phyloP scores from a whole-genome alignment of 225 moss, liverwort and hornwort species.

The Lunularia cruciata region DNA sequence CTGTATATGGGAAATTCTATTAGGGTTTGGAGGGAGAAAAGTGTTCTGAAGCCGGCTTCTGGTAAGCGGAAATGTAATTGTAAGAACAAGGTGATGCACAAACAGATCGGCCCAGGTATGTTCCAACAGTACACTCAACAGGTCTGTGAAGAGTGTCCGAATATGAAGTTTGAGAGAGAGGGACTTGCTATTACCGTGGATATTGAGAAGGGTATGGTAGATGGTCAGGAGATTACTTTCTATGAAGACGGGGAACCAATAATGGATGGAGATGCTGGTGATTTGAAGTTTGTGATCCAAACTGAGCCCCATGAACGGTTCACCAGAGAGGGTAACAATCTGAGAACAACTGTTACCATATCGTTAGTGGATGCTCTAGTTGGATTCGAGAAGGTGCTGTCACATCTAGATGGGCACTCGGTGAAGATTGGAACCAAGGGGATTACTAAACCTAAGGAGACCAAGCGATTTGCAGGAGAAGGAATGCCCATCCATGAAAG shows the following conservation, averaged over 20 bases:
- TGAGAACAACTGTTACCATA: slow-evolving; percentile 64
- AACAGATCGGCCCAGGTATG: slow-evolving; percentile 93
- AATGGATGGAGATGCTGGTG: slow-evolving; percentile 86
- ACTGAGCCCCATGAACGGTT: slow-evolving; percentile 58
- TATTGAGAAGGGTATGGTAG: slow-evolving; percentile 84
- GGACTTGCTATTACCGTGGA: slow-evolving; percentile 67
- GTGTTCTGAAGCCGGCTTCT: slow-evolving; percentile 77
- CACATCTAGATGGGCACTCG: slow-evolving; percentile 78
- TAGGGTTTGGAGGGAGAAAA: slow-evolving; percentile 95
- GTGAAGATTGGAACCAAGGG: slow-evolving; percentile 66
- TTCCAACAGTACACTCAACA: slow-evolving; percentile 97
- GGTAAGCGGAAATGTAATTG: slow-evolving; percentile 96
- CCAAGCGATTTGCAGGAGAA: slow-evolving; percentile 62
- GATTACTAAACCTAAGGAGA: slow-evolving; percentile 79
- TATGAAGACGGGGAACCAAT: slow-evolving; percentile 93
- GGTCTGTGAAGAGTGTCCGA: slow-evolving; percentile 93
- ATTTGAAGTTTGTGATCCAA: slow-evolving; percentile 75
- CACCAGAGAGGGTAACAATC: slow-evolving; percentile 63
- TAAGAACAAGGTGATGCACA: slow-evolving; percentile 82
- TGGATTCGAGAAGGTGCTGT: slow-evolving; percentile 70
- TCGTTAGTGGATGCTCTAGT: slow-evolving; percentile 78
- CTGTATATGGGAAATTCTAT: slow-evolving; percentile 71
- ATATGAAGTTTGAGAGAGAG: slow-evolving; percentile 94
- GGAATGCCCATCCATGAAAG: slow-evolving; percentile 92
- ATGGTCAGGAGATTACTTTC: slow-evolving; percentile 89